These are phyloP conservation scores for Neofusicoccum kwambonambiense DNA, from an alignment of 2,329 filamentous ascomycete genomes.

Conservation along the genomic window DNA sequence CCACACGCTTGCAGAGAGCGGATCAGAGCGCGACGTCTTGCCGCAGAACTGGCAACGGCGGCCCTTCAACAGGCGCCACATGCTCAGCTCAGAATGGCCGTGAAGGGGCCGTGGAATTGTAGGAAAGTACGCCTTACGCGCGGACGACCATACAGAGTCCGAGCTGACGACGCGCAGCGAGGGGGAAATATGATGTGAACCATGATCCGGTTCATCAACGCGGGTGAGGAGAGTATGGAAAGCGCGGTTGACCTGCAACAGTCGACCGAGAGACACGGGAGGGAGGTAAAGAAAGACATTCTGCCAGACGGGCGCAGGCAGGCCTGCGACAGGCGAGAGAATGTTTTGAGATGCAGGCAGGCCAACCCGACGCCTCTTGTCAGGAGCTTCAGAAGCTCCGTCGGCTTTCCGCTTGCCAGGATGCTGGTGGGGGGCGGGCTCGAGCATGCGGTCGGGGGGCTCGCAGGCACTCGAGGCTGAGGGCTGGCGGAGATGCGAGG, in stretches of 20 bases:
- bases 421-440: neutral
- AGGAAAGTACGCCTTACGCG: conserved; percentile 64
- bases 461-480: neutral
- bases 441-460: neutral
- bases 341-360: neutral
- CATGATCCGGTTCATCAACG: conserved; percentile 33
- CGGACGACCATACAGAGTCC: conserved; percentile 68
- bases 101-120: conserved; percentile 68
- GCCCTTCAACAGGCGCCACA: conserved; percentile 70
- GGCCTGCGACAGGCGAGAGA: conserved; percentile 34
- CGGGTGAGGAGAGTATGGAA: conserved; percentile 55
- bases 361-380: conserved; percentile 35
- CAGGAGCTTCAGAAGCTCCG: conserved; percentile 22
- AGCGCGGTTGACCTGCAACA: conserved; percentile 66
- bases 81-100: conserved; percentile 66
- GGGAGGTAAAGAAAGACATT: conserved; percentile 66
- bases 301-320: conserved; percentile 68
- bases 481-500: conserved; percentile 4
- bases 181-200: conserved; percentile 31
- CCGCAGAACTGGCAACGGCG: conserved; percentile 67
- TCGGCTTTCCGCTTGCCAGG: conserved; percentile 38
- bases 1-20: conserved; percentile 44
- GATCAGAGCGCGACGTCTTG: conserved; percentile 35
- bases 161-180: conserved; percentile 50
- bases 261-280: conserved; percentile 61